Evolutionary conservation across 23 red algal genomes (phyloP), one percentile per base, ranked within the genome.

Genomic region (Pyropia yezoensis): DNA sequence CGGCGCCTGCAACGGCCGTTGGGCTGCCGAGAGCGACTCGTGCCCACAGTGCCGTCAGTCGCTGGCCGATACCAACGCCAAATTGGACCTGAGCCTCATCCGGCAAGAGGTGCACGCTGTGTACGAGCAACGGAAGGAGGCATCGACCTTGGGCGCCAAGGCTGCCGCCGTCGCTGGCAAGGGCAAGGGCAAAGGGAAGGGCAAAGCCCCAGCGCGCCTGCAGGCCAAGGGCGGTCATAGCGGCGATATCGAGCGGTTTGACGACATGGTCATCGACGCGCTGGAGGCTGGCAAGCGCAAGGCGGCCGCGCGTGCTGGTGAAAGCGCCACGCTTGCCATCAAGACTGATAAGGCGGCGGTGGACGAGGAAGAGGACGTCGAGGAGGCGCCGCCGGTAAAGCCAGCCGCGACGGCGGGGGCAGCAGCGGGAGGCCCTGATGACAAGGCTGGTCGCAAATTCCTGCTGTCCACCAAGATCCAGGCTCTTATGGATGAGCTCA

Each of bases 381-480:
- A 47, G 39, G 39, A 47, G 39, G 39, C 39, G 39, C 39, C 39
- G 11, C 39, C 11, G 39, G 39, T 12, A 8, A 47, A 47, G 39
- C 9, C 39, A 13, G 39, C 39, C 39, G 39, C 39, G 9, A 8
- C 39, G 39, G 39, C 39, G 39, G 4, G 4, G 39, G 39, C 39
- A 13, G 39, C 39, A 47, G 39, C 39, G 39, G 39, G 4, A 47
- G 39, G 39, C 1, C 39, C 39, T 13, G 39, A 47, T 13, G 39
- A 47, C 6, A 47, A 47, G 0, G 39, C 11, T 13, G 39, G 39
- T 47, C 39, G 39, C 9, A 6, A 47, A 8, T 47, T 47, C 19
- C 61, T 53, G 52, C 50, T 34, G 13, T 88, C 82, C 16, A 91
- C 76, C 26, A 95, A 95, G 32, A 49, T 95, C 7, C 54, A 62